Evolutionary conservation across 2,329 filamentous ascomycete genomes (phyloP).

Genomic region (Pseudogymnoascus sp.): DNA sequence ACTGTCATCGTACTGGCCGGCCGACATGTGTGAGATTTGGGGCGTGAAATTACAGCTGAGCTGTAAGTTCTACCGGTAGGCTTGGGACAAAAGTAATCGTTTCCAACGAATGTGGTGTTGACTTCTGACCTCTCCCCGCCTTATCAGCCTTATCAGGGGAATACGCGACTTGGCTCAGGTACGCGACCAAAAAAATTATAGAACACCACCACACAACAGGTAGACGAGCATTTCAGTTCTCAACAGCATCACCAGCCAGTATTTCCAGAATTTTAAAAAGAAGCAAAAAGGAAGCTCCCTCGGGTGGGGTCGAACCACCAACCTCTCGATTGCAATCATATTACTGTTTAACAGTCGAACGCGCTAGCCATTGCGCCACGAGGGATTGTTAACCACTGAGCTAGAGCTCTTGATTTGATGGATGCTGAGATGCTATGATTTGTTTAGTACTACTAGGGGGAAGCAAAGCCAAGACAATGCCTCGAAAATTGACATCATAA

Average conservation of each 20-base stretch:
- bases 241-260: background rate
- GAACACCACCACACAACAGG: background rate
- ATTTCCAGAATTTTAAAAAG: background rate
- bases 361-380: slow-evolving; percentile 11
- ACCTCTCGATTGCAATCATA: slow-evolving; percentile 9
- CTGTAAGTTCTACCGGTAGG: background rate
- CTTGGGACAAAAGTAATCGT: slow-evolving; percentile 1
- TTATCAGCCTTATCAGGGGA: background rate
- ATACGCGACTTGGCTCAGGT: slow-evolving; percentile 5
- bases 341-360: slow-evolving; percentile 9
- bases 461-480: background rate
- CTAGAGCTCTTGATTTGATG: background rate
- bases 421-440: background rate
- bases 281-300: background rate
- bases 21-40: background rate
- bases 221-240: background rate
- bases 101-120: background rate
- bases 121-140: background rate
- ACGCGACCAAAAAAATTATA: slow-evolving; percentile 7
- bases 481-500: background rate
- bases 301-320: slow-evolving; percentile 10
- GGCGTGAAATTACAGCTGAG: background rate
- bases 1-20: slow-evolving; percentile 38
- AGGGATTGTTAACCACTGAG: slow-evolving; percentile 8
- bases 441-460: background rate